These are phyloP conservation scores for Komagataella pastoris DNA, from an alignment of 805 yeast species.

Conservation along the genomic window DNA sequence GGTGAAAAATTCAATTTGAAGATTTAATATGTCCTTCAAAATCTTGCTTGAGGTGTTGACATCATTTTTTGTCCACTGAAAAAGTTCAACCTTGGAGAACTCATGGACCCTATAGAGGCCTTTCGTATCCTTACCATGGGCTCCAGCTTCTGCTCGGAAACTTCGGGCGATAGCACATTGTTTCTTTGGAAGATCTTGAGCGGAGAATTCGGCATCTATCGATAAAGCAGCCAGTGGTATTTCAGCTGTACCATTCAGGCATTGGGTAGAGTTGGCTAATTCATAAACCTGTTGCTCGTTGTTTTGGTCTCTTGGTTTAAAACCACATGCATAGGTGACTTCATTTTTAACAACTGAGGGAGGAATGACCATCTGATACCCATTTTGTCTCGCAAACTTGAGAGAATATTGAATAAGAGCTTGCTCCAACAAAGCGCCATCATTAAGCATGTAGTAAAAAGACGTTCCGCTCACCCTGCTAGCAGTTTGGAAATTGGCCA, in stretches of 20 bases:
- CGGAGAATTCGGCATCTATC: constrained; percentile 31
- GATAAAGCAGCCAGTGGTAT: constrained; percentile 81
- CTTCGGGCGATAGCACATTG: constrained; percentile 76
- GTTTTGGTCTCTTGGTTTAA: constrained; percentile 81
- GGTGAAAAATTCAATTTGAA: constrained; percentile 52
- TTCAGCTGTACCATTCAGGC: constrained; percentile 91
- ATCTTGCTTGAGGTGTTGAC: constrained; percentile 24
- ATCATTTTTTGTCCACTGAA: constrained; percentile 47
- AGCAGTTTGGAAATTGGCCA: constrained; percentile 63
- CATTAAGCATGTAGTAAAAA: constrained; percentile 76
- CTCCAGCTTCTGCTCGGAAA: constrained; percentile 94
- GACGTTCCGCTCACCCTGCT: constrained; percentile 71
- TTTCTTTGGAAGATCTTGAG: constrained; percentile 34
- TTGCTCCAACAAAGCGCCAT: constrained; percentile 80
- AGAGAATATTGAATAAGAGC: constrained; percentile 78
- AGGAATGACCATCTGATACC: constrained; percentile 63
- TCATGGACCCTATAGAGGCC: constrained; percentile 94
- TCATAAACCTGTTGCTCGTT: constrained; percentile 78
- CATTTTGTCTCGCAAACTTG: constrained; percentile 46
- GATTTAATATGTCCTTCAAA: constrained; percentile 43
- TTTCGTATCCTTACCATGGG: constrained; percentile 83
- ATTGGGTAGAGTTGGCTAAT: constrained; percentile 34
- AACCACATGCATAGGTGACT: constrained; percentile 81
- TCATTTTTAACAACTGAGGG: constrained; percentile 79
- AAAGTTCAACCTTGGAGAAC: constrained; percentile 88